Base-by-base conservation (phyloP, 306 rosid species). In the Mucuna pruriens region DNA sequence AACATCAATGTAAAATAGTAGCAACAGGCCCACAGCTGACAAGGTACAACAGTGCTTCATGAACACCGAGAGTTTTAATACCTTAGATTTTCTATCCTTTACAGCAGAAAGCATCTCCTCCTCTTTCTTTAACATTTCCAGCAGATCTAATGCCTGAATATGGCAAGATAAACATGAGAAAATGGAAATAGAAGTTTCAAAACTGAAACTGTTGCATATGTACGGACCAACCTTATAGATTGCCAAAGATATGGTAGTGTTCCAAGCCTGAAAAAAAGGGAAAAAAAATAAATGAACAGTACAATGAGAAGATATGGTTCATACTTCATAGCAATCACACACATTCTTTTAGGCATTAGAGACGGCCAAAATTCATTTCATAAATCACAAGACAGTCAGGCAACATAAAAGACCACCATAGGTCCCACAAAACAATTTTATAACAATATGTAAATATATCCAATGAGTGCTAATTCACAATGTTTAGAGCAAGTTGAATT, bases 81-180 rank as follows among this genome's bases (percentile, higher is more conserved):
- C 99, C 99, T 93, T 88, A 20, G 88, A 87, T 75, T 86, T 90
- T 80, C 75, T 93, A 66, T 91, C 93, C 87, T 92, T 93, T 23
- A 93, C 80, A 25, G 95, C 91, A 60, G 88, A 82, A 69, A 96
- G 93, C 92, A 96, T 89, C 75, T 93, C 98, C 38, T 93, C 97
- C 81, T 96, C 99, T 84, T 87, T 92, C 86, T 92, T 92, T 31
- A 96, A 88, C 99, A 92, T 88, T 75, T 96, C 98, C 77, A 92
- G 52, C 48, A 93, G 86, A 89, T 92, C 99, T 34, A 90, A 64
- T 26, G 98, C 90, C 98, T 95, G 90, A 85, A 49, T 68, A 29
- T 29, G 31, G 71, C 36, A 31, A 62, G n/a, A 80, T 45, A 81
- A 40, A 64, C 57, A 64, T 76, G 65, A 86, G 83, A 45, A 76